phyloP scores from a whole-genome alignment of 2,329 filamentous ascomycete genomes.

The Aspergillus glaucus region DNA sequence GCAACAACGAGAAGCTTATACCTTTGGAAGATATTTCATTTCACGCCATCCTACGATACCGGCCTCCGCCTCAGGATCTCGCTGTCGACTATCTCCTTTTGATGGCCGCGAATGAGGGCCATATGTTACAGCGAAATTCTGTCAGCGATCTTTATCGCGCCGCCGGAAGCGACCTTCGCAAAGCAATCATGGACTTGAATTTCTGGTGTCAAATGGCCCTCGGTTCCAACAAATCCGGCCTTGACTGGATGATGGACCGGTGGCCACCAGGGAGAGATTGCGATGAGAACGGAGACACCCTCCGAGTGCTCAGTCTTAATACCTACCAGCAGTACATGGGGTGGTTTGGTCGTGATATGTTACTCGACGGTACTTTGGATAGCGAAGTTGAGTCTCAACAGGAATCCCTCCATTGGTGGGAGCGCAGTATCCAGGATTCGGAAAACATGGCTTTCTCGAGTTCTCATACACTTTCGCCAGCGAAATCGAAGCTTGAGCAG shows the following conservation, averaged over 20 bases:
- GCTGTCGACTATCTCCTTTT: slow-evolving; percentile 75
- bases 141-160: slow-evolving; percentile 65
- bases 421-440: slow-evolving; percentile 57
- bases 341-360: slow-evolving; percentile 59
- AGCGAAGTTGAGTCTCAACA: slow-evolving; percentile 58
- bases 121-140: slow-evolving; percentile 63
- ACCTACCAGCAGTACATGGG: slow-evolving; percentile 78
- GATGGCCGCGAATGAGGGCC: slow-evolving; percentile 82
- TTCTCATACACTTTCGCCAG: background rate
- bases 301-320: slow-evolving; percentile 73
- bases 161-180: slow-evolving; percentile 67
- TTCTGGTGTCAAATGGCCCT: slow-evolving; percentile 97
- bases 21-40: slow-evolving; percentile 68
- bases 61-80: slow-evolving; percentile 57
- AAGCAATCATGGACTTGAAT: slow-evolving; percentile 74
- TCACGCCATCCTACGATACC: slow-evolving; percentile 77
- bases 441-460: slow-evolving; percentile 25
- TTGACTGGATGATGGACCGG: slow-evolving; percentile 80
- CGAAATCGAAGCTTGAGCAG: slow-evolving; percentile 14
- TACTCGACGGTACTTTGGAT: slow-evolving; percentile 35
- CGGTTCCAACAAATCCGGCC: slow-evolving; percentile 77
- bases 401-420: slow-evolving; percentile 64
- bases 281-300: slow-evolving; percentile 59
- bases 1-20: slow-evolving; percentile 81
- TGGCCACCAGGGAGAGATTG: slow-evolving; percentile 68